Evolutionary conservation across 768 basidiomycete species (phyloP).

Genomic region (Auricularia auricula-judae): DNA sequence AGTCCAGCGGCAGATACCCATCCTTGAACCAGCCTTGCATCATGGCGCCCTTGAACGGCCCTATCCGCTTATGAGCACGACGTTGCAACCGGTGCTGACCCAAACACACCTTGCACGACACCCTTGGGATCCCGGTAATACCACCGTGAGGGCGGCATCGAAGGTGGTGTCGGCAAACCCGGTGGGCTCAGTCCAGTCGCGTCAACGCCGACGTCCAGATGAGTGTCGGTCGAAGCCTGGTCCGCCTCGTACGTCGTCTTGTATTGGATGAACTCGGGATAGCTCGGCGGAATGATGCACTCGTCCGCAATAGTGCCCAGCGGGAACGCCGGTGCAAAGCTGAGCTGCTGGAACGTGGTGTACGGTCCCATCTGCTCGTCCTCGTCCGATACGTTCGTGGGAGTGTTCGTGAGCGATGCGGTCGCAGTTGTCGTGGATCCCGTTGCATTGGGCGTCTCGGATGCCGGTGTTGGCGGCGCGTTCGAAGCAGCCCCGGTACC

Average conservation of each 20-base stretch:
- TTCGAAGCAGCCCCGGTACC: conserved; percentile 26
- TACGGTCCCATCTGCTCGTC: conserved; percentile 59
- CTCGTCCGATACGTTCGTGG: conserved; percentile 42
- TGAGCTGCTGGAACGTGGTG: conserved; percentile 85
- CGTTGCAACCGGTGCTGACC: not conserved
- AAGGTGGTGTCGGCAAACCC: conserved; percentile 62
- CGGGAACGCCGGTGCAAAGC: conserved; percentile 80
- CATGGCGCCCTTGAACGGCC: conserved; percentile 77
- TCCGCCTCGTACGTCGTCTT: conserved; percentile 42
- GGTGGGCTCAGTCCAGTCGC: conserved; percentile 69
- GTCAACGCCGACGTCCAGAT: conserved; percentile 30
- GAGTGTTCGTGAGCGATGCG: conserved; percentile 54
- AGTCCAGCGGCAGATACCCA: conserved; percentile 67
- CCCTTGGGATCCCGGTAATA: conserved; percentile 77
- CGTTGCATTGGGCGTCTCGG: conserved; percentile 30
- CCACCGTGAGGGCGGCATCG: conserved; percentile 63
- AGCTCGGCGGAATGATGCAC: conserved; percentile 86
- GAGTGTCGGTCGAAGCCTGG: not conserved
- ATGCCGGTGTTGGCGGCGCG: conserved; percentile 28
- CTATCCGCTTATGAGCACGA: conserved; percentile 25
- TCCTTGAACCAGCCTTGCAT: conserved; percentile 91
- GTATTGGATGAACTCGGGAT: conserved; percentile 66
- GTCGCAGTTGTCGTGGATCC: conserved; percentile 28
- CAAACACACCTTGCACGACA: conserved; percentile 56
- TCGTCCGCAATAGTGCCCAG: conserved; percentile 81